These are phyloP conservation scores for Blastobotrys mokoenaii DNA, from an alignment of 805 yeast species.

Conservation along the genomic window DNA sequence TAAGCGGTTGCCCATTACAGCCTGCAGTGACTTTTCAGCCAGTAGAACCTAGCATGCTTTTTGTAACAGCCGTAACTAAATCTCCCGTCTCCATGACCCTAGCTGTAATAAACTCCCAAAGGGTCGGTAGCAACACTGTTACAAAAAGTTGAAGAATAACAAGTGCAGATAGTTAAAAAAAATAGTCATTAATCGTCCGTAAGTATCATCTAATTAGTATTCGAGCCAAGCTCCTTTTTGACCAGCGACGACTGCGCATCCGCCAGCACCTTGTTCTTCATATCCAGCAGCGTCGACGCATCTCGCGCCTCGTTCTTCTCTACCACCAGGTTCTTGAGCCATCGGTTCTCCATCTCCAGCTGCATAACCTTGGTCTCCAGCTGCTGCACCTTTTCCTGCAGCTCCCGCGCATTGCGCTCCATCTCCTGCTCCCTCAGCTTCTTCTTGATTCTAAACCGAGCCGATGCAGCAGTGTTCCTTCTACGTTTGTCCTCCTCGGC, in stretches of 20 bases:
- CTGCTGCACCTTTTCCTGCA: slow-evolving; percentile 55
- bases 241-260: not conserved
- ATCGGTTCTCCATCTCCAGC: slow-evolving; percentile 85
- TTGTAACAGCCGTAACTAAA: too few species aligned
- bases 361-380: slow-evolving; percentile 73
- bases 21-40: too few species aligned
- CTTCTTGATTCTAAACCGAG: slow-evolving; percentile 86
- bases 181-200: too few species aligned
- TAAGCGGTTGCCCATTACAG: too few species aligned
- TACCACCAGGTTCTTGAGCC: slow-evolving; percentile 73
- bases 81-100: too few species aligned
- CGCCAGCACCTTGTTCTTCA: slow-evolving; percentile 20
- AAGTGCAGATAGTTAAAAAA: too few species aligned
- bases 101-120: too few species aligned
- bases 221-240: too few species aligned
- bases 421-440: slow-evolving; percentile 86
- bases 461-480: slow-evolving; percentile 89
- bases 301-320: slow-evolving; percentile 48
- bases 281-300: slow-evolving; percentile 17
- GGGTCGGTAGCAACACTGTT: too few species aligned
- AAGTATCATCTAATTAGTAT: too few species aligned
- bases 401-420: slow-evolving; percentile 66
- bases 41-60: too few species aligned
- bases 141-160: too few species aligned
- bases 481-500: slow-evolving; percentile 66